These are phyloP conservation scores for Cryptococcus hybrid DNA, from an alignment of 1,284 basidiomycete genomes.

Conservation along the genomic window DNA sequence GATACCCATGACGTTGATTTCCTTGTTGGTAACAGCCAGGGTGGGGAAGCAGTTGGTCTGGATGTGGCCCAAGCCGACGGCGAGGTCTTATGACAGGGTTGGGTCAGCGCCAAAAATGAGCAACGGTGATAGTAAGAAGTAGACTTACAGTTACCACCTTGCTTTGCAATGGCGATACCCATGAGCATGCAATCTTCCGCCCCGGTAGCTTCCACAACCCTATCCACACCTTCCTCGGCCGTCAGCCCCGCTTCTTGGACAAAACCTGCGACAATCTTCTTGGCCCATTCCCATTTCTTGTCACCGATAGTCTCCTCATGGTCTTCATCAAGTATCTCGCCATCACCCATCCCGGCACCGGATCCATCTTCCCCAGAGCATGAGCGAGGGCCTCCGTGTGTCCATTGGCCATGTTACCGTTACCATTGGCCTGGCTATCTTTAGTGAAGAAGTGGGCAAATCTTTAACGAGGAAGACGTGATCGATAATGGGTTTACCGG, in stretches of 20 bases:
- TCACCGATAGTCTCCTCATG: conserved; percentile 33
- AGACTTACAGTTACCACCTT: conserved; percentile 53
- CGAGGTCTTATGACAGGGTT: conserved; percentile 28
- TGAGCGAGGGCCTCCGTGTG: conserved; percentile 3
- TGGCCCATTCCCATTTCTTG: conserved; percentile 41
- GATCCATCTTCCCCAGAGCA: conserved; percentile 13
- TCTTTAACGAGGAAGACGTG: conserved; percentile 35
- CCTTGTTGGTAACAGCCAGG: conserved; percentile 59
- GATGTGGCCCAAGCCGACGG: conserved; percentile 44
- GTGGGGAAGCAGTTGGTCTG: conserved; percentile 44
- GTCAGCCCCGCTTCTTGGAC: conserved; percentile 29
- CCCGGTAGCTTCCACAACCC: conserved; percentile 62
- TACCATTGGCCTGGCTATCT: too few species aligned
- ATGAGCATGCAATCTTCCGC: conserved; percentile 62
- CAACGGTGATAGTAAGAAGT: background rate
- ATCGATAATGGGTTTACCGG: conserved; percentile 34
- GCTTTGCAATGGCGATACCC: conserved; percentile 59
- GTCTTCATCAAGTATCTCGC: conserved; percentile 15
- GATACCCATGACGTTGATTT: conserved; percentile 68
- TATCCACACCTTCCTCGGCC: conserved; percentile 56
- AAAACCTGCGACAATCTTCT: conserved; percentile 25
- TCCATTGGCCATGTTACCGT: conserved; percentile 4
- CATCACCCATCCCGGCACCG: conserved; percentile 28
- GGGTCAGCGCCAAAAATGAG: background rate
- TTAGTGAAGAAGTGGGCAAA: conserved; percentile 18